A percentile compares a stretch with the other conserved stretches of the same genome.
Conservation (phyloP, 768 basidiomycete species). For the Kwoniella shandongensis region DNA sequence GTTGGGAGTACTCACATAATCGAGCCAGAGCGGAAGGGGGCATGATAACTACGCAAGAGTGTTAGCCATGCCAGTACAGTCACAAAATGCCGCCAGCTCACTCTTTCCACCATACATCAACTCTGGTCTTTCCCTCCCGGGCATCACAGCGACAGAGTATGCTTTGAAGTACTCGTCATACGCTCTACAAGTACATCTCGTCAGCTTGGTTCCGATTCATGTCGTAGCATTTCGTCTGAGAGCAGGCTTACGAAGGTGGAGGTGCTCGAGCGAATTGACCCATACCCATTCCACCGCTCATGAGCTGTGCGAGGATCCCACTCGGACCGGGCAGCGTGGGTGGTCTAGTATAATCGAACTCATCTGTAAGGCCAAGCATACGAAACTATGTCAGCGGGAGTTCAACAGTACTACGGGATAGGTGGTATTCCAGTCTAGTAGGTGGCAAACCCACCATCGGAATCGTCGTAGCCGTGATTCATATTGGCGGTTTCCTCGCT, state of each 20-base stretch:
- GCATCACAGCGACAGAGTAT: slow-evolving; percentile 92
- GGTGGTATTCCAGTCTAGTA: no score
- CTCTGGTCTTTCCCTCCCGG: slow-evolving; percentile 80
- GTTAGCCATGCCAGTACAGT: slow-evolving; percentile 9
- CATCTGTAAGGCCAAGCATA: slow-evolving; percentile 16
- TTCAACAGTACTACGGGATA: no score
- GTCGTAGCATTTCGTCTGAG: neutral
- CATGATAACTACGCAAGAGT: slow-evolving; percentile 74
- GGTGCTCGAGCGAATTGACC: slow-evolving; percentile 23
- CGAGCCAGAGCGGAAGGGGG: slow-evolving; percentile 90
- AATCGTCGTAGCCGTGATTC: slow-evolving; percentile 52
- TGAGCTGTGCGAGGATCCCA: slow-evolving; percentile 41
- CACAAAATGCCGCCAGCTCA: slow-evolving; percentile 51
- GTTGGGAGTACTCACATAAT: slow-evolving; percentile 59
- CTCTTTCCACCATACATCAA: slow-evolving; percentile 97
- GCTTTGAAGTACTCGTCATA: slow-evolving; percentile 94
- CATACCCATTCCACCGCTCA: slow-evolving; percentile 42
- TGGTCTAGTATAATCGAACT: slow-evolving; percentile 27
- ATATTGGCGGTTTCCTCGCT: slow-evolving; percentile 17
- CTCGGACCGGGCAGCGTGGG: slow-evolving; percentile 30
- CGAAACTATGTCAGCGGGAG: no score
- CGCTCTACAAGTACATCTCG: slow-evolving; percentile 54
- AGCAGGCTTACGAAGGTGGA: slow-evolving; percentile 16
- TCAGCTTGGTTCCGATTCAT: neutral
- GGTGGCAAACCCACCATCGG: slow-evolving; percentile 37